A percentile compares a stretch with the other conserved stretches of the same genome.
Conservation (phyloP, 108 stramenopile species). For the Cyclotella choctawhatcheeana region DNA sequence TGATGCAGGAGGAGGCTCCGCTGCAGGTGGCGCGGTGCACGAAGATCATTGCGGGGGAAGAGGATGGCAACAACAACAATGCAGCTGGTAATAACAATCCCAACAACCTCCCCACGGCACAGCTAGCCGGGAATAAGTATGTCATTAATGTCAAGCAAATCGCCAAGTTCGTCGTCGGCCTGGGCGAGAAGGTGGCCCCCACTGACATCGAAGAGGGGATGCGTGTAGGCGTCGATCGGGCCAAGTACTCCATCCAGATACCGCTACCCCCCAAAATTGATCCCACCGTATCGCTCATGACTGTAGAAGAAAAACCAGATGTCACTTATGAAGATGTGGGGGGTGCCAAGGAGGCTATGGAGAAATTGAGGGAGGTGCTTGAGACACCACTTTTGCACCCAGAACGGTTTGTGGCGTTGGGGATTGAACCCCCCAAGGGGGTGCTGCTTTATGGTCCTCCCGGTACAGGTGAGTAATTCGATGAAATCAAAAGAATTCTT, state of each 20-base stretch:
- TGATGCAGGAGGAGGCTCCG: slow-evolving; percentile 99
- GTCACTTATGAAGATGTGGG: slow-evolving; percentile 99
- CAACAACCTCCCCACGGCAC: slow-evolving; percentile 21
- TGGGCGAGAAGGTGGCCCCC: slow-evolving; percentile 97
- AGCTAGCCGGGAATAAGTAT: slow-evolving; percentile 87
- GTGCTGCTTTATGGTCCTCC: slow-evolving; percentile 94
- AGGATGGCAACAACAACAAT: slow-evolving; percentile 20
- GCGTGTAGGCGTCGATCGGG: slow-evolving; percentile 98
- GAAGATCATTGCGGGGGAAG: slow-evolving; percentile 94
- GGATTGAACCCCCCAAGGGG: slow-evolving; percentile 92
- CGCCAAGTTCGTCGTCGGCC: slow-evolving; percentile 98
- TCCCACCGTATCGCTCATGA: slow-evolving; percentile 98
- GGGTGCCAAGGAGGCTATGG: slow-evolving; percentile 97
- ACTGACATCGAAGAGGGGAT: slow-evolving; percentile 99
- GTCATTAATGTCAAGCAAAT: slow-evolving; percentile 99
- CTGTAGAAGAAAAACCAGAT: slow-evolving; percentile 99
- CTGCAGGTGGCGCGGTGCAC: slow-evolving; percentile 98
- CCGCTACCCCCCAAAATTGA: slow-evolving; percentile 99
- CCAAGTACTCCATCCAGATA: slow-evolving; percentile 98
- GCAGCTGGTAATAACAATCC: not conserved
- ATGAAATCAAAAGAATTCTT: too few species aligned
- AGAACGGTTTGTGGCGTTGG: slow-evolving; percentile 96
- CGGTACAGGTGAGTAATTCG: slow-evolving; percentile 61
- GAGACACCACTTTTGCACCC: slow-evolving; percentile 99
- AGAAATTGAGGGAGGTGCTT: slow-evolving; percentile 97